phyloP scores from a whole-genome alignment of 2,329 filamentous ascomycete species.

The Dactylonectria macrodidyma region DNA sequence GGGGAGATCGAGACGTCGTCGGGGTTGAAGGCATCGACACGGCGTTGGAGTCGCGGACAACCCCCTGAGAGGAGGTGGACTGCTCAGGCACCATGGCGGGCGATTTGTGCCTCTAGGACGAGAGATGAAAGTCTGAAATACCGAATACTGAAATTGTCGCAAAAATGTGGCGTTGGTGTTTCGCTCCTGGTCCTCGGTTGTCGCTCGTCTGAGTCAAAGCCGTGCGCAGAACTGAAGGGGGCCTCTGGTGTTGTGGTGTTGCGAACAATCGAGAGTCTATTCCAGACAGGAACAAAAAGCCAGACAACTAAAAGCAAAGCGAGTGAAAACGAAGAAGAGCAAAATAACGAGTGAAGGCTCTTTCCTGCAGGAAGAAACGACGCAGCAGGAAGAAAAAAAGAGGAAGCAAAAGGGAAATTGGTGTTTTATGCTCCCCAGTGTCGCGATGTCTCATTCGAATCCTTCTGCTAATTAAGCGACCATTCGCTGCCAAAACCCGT shows the following conservation, averaged over 20 bases:
- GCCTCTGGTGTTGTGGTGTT: not conserved
- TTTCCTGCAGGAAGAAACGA: not conserved
- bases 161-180: not conserved
- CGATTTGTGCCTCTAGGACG: not conserved
- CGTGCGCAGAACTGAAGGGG: not conserved
- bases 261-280: slow-evolving; percentile 1
- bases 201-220: not conserved
- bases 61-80: slow-evolving; percentile 37
- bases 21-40: slow-evolving; percentile 14
- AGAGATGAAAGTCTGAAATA: not conserved
- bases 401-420: slow-evolving; percentile 12
- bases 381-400: not conserved
- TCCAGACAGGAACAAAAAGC: not conserved
- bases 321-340: not conserved
- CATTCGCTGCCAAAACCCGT: not conserved
- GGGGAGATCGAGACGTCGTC: slow-evolving; percentile 27
- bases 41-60: slow-evolving; percentile 22
- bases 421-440: slow-evolving; percentile 5
- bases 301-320: not conserved
- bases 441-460: not conserved
- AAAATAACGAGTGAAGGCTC: not conserved
- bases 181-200: not conserved
- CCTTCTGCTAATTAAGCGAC: slow-evolving; percentile 9
- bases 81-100: slow-evolving; percentile 43
- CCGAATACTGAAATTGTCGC: too few relatives aligned